Evolutionary conservation across 345 rosid genomes (phyloP), one percentile per base, ranked within the genome.

Genomic region (Iberis pinnata): DNA sequence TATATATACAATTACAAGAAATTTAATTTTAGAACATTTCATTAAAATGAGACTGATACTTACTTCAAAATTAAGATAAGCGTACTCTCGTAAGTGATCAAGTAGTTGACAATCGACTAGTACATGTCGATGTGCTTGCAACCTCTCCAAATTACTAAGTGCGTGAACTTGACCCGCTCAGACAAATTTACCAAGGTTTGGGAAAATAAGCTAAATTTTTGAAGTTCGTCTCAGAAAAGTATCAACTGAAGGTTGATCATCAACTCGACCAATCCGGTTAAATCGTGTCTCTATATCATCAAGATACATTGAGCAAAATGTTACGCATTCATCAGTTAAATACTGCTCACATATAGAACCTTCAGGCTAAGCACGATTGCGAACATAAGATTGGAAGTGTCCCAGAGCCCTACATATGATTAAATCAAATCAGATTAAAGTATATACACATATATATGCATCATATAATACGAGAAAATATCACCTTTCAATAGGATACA

Each of bases 251-350:
- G 48, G 48, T 1, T 12, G 44, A 40, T 40, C 44, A 40, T 40
- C 22, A 40, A 40, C 33, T 3, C 33, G 33, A 29, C 36, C 16
- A 6, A 0, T 1, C 3, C 35, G 22, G 11, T 18, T 38, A 7
- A 38, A 38, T 25, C 16, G 6, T 15, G 46, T 53, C 46, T 53
- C 36, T 22, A 53, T 38, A 7, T 16, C 46, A 22, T 24, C 11
- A 1, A 53, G 58, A 53, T 53, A 39, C 25, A 14, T 53, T 6
- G 47, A 53, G 35, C 36, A 53, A 39, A 53, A 39, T 2, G 37
- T 53, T 6, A 53, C 1, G 11, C 58, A 39, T 6, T 55, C 49
- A 42, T 55, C 29, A 7, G 40, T 26, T 17, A 54, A 29, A 27
- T 41, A 54, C 0, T 54, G n/a, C n/a, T 54, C 48, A 4, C 49